Evolutionary conservation across 495 filamentous ascomycete genomes (phyloP).

Genomic region (Neurospora discreta): DNA sequence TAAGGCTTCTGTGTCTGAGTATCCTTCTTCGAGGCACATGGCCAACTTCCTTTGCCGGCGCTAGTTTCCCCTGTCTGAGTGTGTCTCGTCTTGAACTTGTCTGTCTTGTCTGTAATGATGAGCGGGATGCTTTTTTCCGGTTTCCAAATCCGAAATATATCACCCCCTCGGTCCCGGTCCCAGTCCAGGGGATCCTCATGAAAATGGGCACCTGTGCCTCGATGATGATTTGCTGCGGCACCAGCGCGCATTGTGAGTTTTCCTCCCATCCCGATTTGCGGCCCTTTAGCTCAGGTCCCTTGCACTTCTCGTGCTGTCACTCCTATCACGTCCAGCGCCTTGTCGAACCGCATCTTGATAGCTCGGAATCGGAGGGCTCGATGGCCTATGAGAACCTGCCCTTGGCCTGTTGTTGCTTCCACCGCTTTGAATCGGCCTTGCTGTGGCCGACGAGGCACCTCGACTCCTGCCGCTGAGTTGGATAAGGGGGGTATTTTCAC

Average conservation of each 20-base stretch:
- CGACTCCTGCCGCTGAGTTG: constrained; percentile 25
- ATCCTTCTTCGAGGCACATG: background rate
- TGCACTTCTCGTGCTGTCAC: constrained; percentile 24
- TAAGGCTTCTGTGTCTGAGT: background rate
- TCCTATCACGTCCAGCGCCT: constrained; percentile 37
- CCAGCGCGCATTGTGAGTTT: background rate
- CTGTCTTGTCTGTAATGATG: background rate
- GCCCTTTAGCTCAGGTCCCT: constrained; percentile 6
- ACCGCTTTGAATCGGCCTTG: constrained; percentile 21
- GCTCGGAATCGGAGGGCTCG: constrained; percentile 49
- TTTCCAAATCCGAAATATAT: background rate
- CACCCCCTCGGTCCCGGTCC: background rate
- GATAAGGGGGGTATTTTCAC: constrained; percentile 29
- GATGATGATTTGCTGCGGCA: background rate
- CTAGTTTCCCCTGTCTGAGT: background rate
- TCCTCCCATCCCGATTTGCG: background rate
- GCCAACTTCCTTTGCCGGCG: background rate
- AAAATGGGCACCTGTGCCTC: background rate
- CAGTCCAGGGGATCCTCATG: background rate
- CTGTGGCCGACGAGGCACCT: constrained; percentile 31
- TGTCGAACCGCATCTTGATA: constrained; percentile 53
- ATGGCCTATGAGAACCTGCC: constrained; percentile 8
- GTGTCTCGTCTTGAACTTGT: background rate
- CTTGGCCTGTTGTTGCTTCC: background rate
- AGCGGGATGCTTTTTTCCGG: background rate